phyloP scores from a whole-genome alignment of 2,329 filamentous ascomycete species.

The Fusarium sp. region DNA sequence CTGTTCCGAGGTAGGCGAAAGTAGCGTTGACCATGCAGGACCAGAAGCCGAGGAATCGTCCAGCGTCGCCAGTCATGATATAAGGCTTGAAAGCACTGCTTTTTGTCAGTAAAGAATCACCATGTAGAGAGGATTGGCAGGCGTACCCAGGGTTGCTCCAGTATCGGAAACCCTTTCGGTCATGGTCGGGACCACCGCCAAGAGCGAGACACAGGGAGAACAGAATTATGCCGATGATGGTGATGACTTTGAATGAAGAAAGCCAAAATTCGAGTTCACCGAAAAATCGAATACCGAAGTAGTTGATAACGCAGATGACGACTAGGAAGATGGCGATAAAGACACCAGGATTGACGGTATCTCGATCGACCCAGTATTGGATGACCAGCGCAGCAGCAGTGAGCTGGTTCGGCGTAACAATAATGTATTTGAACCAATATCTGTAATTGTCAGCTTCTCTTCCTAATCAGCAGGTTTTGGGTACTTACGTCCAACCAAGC shows the following conservation, averaged over 20 bases:
- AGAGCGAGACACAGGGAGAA: constrained; percentile 71
- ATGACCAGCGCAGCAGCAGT: constrained; percentile 84
- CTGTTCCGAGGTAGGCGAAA: constrained; percentile 82
- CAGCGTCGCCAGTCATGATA: constrained; percentile 48
- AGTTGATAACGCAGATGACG: constrained; percentile 73
- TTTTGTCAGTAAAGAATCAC: not conserved
- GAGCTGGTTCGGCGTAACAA: constrained; percentile 85
- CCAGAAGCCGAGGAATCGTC: constrained; percentile 73
- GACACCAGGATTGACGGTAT: constrained; percentile 78
- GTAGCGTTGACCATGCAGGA: constrained; percentile 79
- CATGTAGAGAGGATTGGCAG: too few relatives aligned
- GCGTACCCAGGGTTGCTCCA: constrained; percentile 67
- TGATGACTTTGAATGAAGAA: constrained; percentile 74
- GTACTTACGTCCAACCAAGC: constrained; percentile 74
- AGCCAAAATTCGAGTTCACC: constrained; percentile 74
- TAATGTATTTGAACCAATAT: constrained; percentile 83
- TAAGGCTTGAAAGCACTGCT: constrained; percentile 52
- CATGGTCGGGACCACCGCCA: constrained; percentile 72
- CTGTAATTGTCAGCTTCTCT: constrained; percentile 45
- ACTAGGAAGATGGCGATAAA: constrained; percentile 80
- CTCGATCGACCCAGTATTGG: constrained; percentile 76
- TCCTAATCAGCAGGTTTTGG: not conserved
- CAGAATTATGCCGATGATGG: constrained; percentile 74
- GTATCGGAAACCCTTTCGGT: constrained; percentile 73
- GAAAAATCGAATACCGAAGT: constrained; percentile 75